A percentile compares a stretch with the other conserved stretches of the same genome.
Conservation (phyloP, 2,329 filamentous ascomycete genomes). For the Fusarium mundagurra region DNA sequence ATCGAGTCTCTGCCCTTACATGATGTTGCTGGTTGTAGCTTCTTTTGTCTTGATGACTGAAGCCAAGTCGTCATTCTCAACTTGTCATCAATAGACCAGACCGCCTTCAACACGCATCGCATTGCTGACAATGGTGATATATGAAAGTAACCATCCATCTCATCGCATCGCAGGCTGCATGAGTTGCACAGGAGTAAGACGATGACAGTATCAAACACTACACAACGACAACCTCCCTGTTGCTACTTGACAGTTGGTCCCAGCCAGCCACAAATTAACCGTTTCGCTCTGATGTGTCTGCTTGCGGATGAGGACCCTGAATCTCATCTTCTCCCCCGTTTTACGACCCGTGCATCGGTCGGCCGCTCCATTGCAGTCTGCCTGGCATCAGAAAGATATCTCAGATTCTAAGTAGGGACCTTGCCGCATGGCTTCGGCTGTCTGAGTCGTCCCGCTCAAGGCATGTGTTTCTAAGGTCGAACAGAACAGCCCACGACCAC, state of each 20-base stretch:
- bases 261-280: constrained; percentile 22
- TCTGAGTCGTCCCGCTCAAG: constrained; percentile 23
- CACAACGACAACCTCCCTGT: background rate
- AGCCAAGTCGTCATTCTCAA: constrained; percentile 6
- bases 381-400: background rate
- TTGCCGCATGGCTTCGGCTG: constrained; percentile 16
- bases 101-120: background rate
- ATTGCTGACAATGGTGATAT: background rate
- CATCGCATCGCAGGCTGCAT: background rate
- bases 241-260: background rate
- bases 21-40: background rate
- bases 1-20: constrained; percentile 29
- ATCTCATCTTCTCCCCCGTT: background rate
- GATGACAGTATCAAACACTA: background rate
- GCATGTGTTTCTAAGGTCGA: constrained; percentile 11
- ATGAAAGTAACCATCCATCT: background rate
- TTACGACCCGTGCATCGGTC: constrained; percentile 12
- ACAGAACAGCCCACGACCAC: constrained; percentile 7
- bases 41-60: constrained; percentile 4
- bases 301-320: constrained; percentile 21
- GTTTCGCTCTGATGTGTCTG: constrained; percentile 1
- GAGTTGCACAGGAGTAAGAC: constrained; percentile 22
- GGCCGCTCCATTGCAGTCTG: constrained; percentile 23
- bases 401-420: background rate
- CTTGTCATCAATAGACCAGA: background rate